These are phyloP conservation scores for Xylaria arbuscula DNA, from an alignment of 2,329 filamentous ascomycete species.

Conservation along the genomic window DNA sequence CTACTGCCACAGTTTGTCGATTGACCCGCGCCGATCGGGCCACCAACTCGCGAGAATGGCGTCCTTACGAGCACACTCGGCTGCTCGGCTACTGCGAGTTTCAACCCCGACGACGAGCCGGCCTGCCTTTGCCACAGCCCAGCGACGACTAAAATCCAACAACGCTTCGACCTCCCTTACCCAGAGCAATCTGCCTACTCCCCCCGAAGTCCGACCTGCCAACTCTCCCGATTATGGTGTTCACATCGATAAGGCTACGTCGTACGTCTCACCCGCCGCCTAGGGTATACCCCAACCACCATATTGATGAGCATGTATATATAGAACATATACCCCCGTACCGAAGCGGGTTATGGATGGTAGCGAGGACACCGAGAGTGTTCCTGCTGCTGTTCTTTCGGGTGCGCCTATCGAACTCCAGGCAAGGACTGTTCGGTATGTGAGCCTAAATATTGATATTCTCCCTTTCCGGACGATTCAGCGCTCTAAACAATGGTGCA, in stretches of 20 bases:
- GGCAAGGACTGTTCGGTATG: conserved; percentile 90
- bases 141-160: conserved; percentile 63
- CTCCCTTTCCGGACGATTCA: neutral
- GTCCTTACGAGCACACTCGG: conserved; percentile 68
- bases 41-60: conserved; percentile 35
- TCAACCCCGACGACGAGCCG: conserved; percentile 50
- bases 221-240: conserved; percentile 86
- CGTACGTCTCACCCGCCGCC: conserved; percentile 67
- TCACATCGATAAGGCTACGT: conserved; percentile 87
- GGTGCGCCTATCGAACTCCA: conserved; percentile 95
- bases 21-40: conserved; percentile 31
- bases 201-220: conserved; percentile 54
- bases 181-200: conserved; percentile 46
- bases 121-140: conserved; percentile 55
- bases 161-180: conserved; percentile 55
- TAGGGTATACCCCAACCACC: neutral
- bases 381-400: conserved; percentile 87
- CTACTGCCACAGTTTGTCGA: conserved; percentile 14
- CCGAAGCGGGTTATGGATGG: conserved; percentile 91
- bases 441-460: neutral
- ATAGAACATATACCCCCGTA: conserved; percentile 88
- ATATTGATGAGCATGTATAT: conserved; percentile 20
- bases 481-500: conserved; percentile 53
- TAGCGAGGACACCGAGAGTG: conserved; percentile 78
- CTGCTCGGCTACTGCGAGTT: conserved; percentile 63